Conservation (phyloP, 352 stramenopile genomes). For the Phytophthora agathidicida region DNA sequence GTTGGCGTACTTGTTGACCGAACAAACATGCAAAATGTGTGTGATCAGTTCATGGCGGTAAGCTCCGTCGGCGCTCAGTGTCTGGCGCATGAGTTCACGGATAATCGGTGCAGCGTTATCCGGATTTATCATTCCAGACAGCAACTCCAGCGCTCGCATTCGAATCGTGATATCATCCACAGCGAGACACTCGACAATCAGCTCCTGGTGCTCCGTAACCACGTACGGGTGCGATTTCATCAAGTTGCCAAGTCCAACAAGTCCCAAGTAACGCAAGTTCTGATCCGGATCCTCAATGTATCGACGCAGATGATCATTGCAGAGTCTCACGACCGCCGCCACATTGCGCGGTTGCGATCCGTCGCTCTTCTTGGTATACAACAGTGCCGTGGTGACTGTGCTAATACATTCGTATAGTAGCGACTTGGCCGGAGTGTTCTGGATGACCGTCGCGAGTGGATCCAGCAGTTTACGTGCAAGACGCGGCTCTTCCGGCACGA, state of each 20-base stretch:
- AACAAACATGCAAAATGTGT: conserved; percentile 97
- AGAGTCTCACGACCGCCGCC: conserved; percentile 94
- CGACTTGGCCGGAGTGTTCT: conserved; percentile 98
- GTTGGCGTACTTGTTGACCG: conserved; percentile 97
- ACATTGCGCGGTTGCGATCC: conserved; percentile 95
- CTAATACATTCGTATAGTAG: conserved; percentile 98
- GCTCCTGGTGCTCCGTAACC: conserved; percentile 93
- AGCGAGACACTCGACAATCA: conserved; percentile 97
- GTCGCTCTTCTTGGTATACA: conserved; percentile 97
- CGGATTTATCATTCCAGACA: conserved; percentile 95
- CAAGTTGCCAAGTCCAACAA: conserved; percentile 97
- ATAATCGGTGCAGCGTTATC: conserved; percentile 97
- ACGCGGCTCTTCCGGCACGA: conserved; percentile 98
- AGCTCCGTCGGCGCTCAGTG: conserved; percentile 91
- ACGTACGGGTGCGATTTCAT: conserved; percentile 96
- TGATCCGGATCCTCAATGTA: conserved; percentile 99
- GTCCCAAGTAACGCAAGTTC: conserved; percentile 98
- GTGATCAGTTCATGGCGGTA: conserved; percentile 97
- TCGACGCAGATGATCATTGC: conserved; percentile 93
- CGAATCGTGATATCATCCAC: conserved; percentile 99
- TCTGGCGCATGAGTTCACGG: conserved; percentile 95
- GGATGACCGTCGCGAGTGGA: conserved; percentile 96
- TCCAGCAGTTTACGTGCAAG: conserved; percentile 98
- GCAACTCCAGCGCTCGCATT: conserved; percentile 95
- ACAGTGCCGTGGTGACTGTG: conserved; percentile 96